Evolutionary conservation across 805 yeast species (phyloP).

Genomic region (Schizosaccharomyces cryophilus): DNA sequence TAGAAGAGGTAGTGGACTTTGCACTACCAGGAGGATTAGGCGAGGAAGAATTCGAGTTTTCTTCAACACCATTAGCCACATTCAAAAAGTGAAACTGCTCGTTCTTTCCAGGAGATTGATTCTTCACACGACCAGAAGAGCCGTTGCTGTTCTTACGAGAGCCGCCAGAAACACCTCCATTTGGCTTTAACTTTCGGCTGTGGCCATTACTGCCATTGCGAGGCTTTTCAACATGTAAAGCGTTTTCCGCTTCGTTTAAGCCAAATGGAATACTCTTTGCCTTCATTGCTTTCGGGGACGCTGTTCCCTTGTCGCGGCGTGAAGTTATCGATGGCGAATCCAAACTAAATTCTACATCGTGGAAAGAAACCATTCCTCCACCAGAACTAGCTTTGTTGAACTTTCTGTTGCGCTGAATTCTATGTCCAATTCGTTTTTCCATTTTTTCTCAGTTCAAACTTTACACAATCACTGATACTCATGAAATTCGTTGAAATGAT

Average conservation of each 20-base stretch:
- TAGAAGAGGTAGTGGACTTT: background rate
- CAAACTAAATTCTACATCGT: background rate
- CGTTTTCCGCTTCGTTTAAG: background rate
- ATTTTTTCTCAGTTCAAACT: background rate
- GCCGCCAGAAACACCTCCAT: background rate
- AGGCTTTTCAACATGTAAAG: background rate
- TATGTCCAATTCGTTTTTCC: background rate
- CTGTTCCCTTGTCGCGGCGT: background rate
- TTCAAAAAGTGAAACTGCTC: too few relatives aligned
- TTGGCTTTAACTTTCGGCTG: background rate
- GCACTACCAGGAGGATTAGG: background rate
- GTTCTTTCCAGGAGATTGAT: too few relatives aligned
- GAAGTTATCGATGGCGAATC: background rate
- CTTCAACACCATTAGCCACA: too few relatives aligned
- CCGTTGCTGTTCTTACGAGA: background rate
- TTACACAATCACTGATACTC: background rate
- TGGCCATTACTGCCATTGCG: background rate
- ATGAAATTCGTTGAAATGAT: background rate
- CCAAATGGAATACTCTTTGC: background rate
- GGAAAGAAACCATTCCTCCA: background rate
- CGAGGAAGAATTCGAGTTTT: background rate
- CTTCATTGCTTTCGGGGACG: background rate
- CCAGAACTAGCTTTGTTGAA: background rate
- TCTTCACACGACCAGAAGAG: background rate
- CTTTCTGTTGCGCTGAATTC: background rate